Percentiles rank a stretch among this genome's conserved stretches.
Evolutionary conservation across 306 rosid genomes (phyloP).

Genomic region (Medicago truncatula): MtrunA17r5.0-ANR NC_053045.1:44470001-44470500

Average conservation of each 20-base stretch:
- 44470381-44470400: constrained; percentile 47
- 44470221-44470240: background rate
- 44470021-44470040: constrained; percentile 5
- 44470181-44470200: background rate
- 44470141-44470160: background rate
- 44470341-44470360: constrained; percentile 48
- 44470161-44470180: background rate
- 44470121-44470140: background rate
- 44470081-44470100: background rate
- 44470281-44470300: constrained; percentile 50
- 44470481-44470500: constrained; percentile 24
- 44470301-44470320: constrained; percentile 65
- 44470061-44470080: background rate
- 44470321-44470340: constrained; percentile 46
- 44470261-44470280: constrained; percentile 45
- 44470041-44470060: constrained; percentile 4
- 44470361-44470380: constrained; percentile 52
- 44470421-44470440: constrained; percentile 38
- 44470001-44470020: background rate
- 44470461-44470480: background rate
- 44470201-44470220: too few relatives aligned
- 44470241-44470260: background rate
- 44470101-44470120: background rate
- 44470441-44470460: constrained; percentile 44
- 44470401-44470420: constrained; percentile 48